A percentile compares a stretch with the other conserved stretches of the same genome.
These are phyloP conservation scores for Rhodotorula mucilaginosa DNA, from an alignment of 1,284 basidiomycete species.

Conservation along the genomic window DNA sequence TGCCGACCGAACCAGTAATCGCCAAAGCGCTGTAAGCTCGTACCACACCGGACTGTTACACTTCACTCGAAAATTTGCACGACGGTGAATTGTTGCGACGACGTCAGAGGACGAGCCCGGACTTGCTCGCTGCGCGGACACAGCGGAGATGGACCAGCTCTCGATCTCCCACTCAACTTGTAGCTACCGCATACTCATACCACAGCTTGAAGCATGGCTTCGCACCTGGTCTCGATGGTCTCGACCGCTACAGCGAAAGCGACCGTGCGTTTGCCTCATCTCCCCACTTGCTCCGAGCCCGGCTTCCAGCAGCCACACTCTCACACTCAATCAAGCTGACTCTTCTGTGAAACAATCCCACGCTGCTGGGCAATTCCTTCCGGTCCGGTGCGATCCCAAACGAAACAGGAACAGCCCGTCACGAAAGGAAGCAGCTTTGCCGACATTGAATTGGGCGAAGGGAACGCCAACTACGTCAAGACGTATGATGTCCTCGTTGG, in stretches of 20 bases:
- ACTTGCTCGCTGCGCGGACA: not conserved
- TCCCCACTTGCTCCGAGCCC: constrained; percentile 1
- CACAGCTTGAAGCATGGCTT: not conserved
- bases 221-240: constrained; percentile 8
- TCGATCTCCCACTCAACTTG: no score
- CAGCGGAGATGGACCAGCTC: not conserved
- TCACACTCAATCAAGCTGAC: no score
- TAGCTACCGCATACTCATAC: no score
- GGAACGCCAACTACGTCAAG: constrained; percentile 17
- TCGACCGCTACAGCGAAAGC: constrained; percentile 11
- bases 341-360: no score
- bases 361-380: no score
- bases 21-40: no score
- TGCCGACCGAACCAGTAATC: no score
- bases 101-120: not conserved
- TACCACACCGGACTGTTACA: no score
- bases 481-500: constrained; percentile 16
- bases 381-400: no score
- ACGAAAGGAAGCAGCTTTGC: constrained; percentile 9
- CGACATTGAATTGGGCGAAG: not conserved
- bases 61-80: not conserved
- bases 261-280: not conserved
- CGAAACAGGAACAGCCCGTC: constrained; percentile 4
- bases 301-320: not conserved
- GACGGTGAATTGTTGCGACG: not conserved